Evolutionary conservation across 75 land plant genomes (phyloP), one percentile per base, ranked within the genome.

Genomic region (Sequoiadendron giganteum): DNA sequence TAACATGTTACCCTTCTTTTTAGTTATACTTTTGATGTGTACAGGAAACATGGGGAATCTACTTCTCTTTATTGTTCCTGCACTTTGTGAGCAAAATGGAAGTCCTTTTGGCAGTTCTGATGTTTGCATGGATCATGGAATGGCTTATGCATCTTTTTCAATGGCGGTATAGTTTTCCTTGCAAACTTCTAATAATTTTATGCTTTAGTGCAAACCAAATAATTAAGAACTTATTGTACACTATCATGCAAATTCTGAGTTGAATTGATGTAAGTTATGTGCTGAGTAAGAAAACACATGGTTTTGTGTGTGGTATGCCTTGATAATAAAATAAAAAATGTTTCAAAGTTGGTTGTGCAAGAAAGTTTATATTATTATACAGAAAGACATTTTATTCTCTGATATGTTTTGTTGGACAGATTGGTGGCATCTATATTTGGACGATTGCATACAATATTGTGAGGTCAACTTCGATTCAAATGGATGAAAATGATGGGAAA

Each of bases 31-130:
- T 40, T 16, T 79, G 47, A 7, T 54, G n/a, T 82, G 48, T 42
- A 56, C 91, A 96, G 97, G 96, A 75, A 96, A 96, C 47, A 16
- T 96, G 45, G 96, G 98, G 25, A 96, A 94, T 86, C 21, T 96
- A 78, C 94, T 89, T 87, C 88, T 96, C 13, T 88, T 96, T 38
- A 90, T 96, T 54, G 68, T 95, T 49, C 95, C 98, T 43, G 93
- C 97, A 45, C 91, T 96, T 45, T 96, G 98, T 81, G 49, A 81
- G 47, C 49, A 81, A 72, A 91, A 89, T 86, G 93, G 91, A 30
- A 94, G 94, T 87, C 98, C 95, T n/a, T 95, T 96, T 91, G 95
- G 95, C 76, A 89, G 87, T 79, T 88, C 87, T 86, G 88, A 90
- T 90, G 88, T 86, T 47, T 96, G 98, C 77, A 48, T 86, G 48